Conservation (phyloP, 2,329 filamentous ascomycete species). For the Exserohilum turcica region DNA sequence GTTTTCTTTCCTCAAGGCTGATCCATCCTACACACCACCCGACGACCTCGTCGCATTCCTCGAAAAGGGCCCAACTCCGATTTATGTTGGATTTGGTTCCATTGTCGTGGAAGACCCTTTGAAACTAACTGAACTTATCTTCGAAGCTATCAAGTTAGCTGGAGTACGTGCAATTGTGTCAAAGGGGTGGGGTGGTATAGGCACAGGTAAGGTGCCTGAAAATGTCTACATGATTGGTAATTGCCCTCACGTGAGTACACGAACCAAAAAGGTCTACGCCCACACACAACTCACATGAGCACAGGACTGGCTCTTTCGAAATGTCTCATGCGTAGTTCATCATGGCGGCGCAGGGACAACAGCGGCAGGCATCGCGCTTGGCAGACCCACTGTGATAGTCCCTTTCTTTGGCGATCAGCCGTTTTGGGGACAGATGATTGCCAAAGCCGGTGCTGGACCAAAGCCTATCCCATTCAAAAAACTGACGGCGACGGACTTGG, state of each 20-base stretch:
- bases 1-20: constrained; percentile 52
- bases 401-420: constrained; percentile 65
- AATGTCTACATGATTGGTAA: constrained; percentile 59
- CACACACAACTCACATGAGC: background rate
- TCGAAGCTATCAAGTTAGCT: constrained; percentile 52
- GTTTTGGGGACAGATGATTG: constrained; percentile 62
- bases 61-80: constrained; percentile 54
- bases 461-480: constrained; percentile 54
- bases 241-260: constrained; percentile 51
- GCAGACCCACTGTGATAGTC: constrained; percentile 59
- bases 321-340: constrained; percentile 61
- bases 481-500: constrained; percentile 53
- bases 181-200: constrained; percentile 58
- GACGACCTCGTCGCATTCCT: constrained; percentile 53
- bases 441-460: constrained; percentile 56
- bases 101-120: constrained; percentile 61
- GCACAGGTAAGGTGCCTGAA: constrained; percentile 40
- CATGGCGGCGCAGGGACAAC: constrained; percentile 66
- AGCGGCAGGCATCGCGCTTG: constrained; percentile 59
- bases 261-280: background rate
- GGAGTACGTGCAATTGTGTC: constrained; percentile 58
- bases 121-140: constrained; percentile 52
- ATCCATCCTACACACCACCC: constrained; percentile 49
- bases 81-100: constrained; percentile 64
- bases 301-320: constrained; percentile 61